These are phyloP conservation scores for Phytophthora citrophthora DNA, from an alignment of 352 stramenopile species.

Conservation along the genomic window DNA sequence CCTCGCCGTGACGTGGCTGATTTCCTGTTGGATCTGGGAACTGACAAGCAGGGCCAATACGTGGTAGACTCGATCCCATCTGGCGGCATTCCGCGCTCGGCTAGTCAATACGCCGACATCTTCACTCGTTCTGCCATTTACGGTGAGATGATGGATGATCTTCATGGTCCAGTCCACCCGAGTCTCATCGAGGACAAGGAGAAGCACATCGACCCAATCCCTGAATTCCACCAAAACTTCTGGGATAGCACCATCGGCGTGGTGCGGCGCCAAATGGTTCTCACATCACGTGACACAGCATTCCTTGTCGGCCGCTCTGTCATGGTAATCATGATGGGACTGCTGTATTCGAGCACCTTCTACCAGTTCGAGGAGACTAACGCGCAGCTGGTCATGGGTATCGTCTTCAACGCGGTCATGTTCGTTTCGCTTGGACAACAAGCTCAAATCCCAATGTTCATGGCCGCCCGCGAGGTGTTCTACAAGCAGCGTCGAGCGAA, in stretches of 20 bases:
- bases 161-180: constrained; percentile 8
- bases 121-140: constrained; percentile 28
- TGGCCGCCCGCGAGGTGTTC: constrained; percentile 62
- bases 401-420: constrained; percentile 74
- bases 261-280: constrained; percentile 42
- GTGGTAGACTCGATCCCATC: constrained; percentile 12
- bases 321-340: constrained; percentile 47
- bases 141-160: constrained; percentile 17
- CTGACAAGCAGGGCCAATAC: constrained; percentile 45
- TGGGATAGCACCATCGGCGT: constrained; percentile 27
- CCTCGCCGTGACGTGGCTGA: constrained; percentile 84
- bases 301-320: constrained; percentile 39
- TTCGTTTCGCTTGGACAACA: constrained; percentile 74
- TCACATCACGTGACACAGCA: constrained; percentile 41
- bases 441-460: constrained; percentile 67
- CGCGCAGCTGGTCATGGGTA: constrained; percentile 58
- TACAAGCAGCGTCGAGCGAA: constrained; percentile 85
- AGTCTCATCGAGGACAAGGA: constrained; percentile 45
- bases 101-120: constrained; percentile 32
- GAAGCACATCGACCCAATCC: constrained; percentile 76
- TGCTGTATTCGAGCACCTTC: constrained; percentile 44
- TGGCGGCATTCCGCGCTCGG: constrained; percentile 12
- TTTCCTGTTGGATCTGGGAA: constrained; percentile 84
- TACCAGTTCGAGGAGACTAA: constrained; percentile 48
- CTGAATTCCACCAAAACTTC: constrained; percentile 42